These are phyloP conservation scores for Fonsecaea monophora DNA, from an alignment of 2,329 filamentous ascomycete genomes.

Conservation along the genomic window DNA sequence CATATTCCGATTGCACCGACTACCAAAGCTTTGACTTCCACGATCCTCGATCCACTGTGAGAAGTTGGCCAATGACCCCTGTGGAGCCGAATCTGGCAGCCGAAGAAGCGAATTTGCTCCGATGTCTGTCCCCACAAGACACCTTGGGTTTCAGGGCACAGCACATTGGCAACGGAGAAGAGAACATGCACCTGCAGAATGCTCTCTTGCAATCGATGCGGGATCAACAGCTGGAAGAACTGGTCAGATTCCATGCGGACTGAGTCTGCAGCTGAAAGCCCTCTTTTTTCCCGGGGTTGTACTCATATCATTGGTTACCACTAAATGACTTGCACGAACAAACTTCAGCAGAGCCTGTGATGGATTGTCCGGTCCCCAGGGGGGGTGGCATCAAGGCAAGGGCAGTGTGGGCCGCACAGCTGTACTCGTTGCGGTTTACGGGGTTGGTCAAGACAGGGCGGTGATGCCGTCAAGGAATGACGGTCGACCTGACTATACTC, in stretches of 20 bases:
- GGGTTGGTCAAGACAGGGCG: background rate
- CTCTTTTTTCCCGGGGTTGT: slow-evolving; percentile 8
- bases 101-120: slow-evolving; percentile 19
- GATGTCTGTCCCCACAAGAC: slow-evolving; percentile 19
- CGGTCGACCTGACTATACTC: background rate
- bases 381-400: background rate
- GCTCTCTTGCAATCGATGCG: slow-evolving; percentile 21
- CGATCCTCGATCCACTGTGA: slow-evolving; percentile 13
- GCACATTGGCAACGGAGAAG: slow-evolving; percentile 18
- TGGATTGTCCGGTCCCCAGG: background rate
- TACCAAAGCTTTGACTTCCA: slow-evolving; percentile 29
- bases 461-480: background rate
- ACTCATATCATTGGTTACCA: slow-evolving; percentile 18
- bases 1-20: slow-evolving; percentile 32
- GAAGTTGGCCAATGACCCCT: slow-evolving; percentile 31
- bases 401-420: background rate
- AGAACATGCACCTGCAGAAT: slow-evolving; percentile 20
- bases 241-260: slow-evolving; percentile 14
- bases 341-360: background rate
- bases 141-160: slow-evolving; percentile 16
- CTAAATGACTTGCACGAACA: slow-evolving; percentile 11
- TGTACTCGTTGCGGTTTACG: background rate
- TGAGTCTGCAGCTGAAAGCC: slow-evolving; percentile 5
- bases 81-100: slow-evolving; percentile 25
- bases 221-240: slow-evolving; percentile 20